Percentiles rank a stretch among this genome's conserved stretches.
Evolutionary conservation across 352 stramenopile species (phyloP).

Genomic region (Globisporangium cederbergense): DNA sequence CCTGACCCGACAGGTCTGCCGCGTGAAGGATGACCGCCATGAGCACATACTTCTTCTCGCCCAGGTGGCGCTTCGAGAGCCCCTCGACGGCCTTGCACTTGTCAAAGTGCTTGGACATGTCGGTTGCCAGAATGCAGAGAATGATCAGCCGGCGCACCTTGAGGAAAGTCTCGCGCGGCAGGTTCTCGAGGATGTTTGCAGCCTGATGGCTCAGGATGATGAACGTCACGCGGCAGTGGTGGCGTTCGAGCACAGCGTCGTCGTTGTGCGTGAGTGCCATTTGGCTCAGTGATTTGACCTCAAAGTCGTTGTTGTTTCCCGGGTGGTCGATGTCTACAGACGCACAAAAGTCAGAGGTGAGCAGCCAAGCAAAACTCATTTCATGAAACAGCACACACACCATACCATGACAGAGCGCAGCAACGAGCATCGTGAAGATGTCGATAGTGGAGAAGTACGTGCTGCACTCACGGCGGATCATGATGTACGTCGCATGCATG

Average conservation of each 20-base stretch:
- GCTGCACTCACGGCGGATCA: constrained; percentile 36
- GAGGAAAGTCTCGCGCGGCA: constrained; percentile 43
- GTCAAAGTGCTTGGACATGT: constrained; percentile 77
- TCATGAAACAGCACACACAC: background rate
- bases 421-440: constrained; percentile 48
- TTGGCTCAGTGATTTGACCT: constrained; percentile 64
- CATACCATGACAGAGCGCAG: constrained; percentile 14
- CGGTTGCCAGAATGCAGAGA: constrained; percentile 65
- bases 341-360: background rate
- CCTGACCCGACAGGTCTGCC: constrained; percentile 68
- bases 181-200: constrained; percentile 57
- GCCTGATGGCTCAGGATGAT: constrained; percentile 58
- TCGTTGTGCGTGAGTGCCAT: constrained; percentile 83
- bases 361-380: background rate
- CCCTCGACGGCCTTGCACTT: constrained; percentile 60
- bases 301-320: constrained; percentile 82
- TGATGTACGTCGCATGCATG: constrained; percentile 48
- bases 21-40: constrained; percentile 66
- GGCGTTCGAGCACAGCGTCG: constrained; percentile 77
- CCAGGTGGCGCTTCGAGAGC: constrained; percentile 38
- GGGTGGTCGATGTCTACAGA: constrained; percentile 69
- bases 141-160: constrained; percentile 54
- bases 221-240: constrained; percentile 71
- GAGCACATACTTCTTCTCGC: constrained; percentile 39
- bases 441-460: constrained; percentile 46